phyloP scores from a whole-genome alignment of 2,329 filamentous ascomycete species.

The Phyllosticta citrichinensis region DNA sequence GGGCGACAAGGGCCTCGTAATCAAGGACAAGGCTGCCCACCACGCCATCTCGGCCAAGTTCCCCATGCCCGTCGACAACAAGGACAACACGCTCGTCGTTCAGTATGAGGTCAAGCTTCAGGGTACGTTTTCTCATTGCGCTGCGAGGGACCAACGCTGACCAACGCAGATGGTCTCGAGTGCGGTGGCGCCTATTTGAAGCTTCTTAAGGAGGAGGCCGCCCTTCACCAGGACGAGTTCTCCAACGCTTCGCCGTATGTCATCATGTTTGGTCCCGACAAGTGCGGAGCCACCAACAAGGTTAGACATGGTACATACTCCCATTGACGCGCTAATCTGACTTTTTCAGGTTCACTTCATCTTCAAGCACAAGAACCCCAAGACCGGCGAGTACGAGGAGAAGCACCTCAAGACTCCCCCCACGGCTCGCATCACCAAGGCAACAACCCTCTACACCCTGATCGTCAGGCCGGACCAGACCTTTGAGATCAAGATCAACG shows the following conservation, averaged over 20 bases:
- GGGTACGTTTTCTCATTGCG: slow-evolving; percentile 49
- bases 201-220: slow-evolving; percentile 95
- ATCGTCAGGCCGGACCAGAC: slow-evolving; percentile 96
- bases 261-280: slow-evolving; percentile 99
- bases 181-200: slow-evolving; percentile 99
- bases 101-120: slow-evolving; percentile 99
- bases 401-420: slow-evolving; percentile 88
- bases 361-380: slow-evolving; percentile 99
- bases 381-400: slow-evolving; percentile 99
- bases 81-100: slow-evolving; percentile 91
- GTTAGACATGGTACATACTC: slow-evolving; percentile 35
- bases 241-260: slow-evolving; percentile 95
- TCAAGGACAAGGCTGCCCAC: slow-evolving; percentile 96
- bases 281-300: slow-evolving; percentile 99
- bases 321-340: background rate
- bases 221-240: slow-evolving; percentile 95
- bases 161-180: slow-evolving; percentile 67
- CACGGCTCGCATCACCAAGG: slow-evolving; percentile 80
- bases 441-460: slow-evolving; percentile 88
- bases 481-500: slow-evolving; percentile 85
- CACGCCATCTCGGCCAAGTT: slow-evolving; percentile 99
- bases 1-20: slow-evolving; percentile 90
- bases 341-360: slow-evolving; percentile 67
- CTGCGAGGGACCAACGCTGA: background rate
- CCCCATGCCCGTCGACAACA: slow-evolving; percentile 91